Conservation (phyloP, 768 basidiomycete genomes). For the Dentipellis fragilis region DNA sequence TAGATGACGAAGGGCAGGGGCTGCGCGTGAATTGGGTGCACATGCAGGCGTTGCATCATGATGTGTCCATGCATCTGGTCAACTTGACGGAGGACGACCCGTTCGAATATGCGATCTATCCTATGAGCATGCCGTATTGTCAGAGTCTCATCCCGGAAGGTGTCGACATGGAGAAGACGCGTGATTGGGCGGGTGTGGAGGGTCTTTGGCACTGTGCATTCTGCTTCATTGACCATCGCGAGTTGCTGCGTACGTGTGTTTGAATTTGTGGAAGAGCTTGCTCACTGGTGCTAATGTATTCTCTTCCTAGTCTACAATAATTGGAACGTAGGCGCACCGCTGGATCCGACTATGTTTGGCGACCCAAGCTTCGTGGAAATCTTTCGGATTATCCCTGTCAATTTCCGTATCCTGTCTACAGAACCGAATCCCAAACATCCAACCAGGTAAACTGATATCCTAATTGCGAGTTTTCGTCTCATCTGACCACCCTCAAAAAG, state of each 20-base stretch:
- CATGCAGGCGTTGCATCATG: constrained; percentile 43
- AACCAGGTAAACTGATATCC: constrained; percentile 11
- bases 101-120: constrained; percentile 23
- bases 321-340: constrained; percentile 22
- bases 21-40: constrained; percentile 48
- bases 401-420: constrained; percentile 31
- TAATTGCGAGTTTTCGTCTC: not conserved
- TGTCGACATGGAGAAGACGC: constrained; percentile 25
- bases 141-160: constrained; percentile 37
- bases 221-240: constrained; percentile 59
- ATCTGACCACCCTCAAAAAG: constrained; percentile 5
- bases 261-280: too few relatives aligned
- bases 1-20: not conserved
- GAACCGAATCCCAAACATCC: constrained; percentile 39
- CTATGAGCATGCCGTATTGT: constrained; percentile 43
- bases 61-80: constrained; percentile 43
- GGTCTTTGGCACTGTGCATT: constrained; percentile 58
- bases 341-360: constrained; percentile 41
- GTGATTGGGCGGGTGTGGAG: constrained; percentile 50
- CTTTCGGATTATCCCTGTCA: constrained; percentile 38
- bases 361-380: constrained; percentile 40
- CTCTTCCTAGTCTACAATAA: constrained; percentile 39
- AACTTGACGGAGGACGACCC: constrained; percentile 25
- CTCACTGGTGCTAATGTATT: not conserved
- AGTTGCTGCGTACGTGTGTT: constrained; percentile 44